These are phyloP conservation scores for Saitozyma sp. DNA, from an alignment of 768 basidiomycete species.

Conservation along the genomic window DNA sequence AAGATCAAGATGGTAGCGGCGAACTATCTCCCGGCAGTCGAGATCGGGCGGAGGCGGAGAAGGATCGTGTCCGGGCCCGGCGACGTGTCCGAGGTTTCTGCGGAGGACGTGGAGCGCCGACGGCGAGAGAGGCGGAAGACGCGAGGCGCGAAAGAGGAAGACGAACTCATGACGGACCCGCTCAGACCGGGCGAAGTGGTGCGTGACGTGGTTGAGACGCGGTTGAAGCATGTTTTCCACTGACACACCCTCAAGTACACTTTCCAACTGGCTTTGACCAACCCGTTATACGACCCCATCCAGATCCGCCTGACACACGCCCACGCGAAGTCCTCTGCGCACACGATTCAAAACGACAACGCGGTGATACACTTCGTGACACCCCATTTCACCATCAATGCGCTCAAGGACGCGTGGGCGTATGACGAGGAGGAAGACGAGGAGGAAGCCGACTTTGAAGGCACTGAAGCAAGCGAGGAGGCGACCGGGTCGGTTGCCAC, in stretches of 20 bases:
- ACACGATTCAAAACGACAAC: not conserved
- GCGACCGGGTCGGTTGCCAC: constrained; percentile 24
- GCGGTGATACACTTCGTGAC: constrained; percentile 70
- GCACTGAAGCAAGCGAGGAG: constrained; percentile 57
- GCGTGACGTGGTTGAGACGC: constrained; percentile 16
- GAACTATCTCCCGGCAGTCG: constrained; percentile 87
- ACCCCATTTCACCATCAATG: constrained; percentile 74
- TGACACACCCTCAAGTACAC: constrained; percentile 57
- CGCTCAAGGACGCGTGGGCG: constrained; percentile 97
- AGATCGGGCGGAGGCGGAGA: constrained; percentile 55
- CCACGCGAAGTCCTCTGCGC: constrained; percentile 52
- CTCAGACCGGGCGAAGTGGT: constrained; percentile 33
- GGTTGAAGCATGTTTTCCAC: not conserved
- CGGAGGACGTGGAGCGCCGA: constrained; percentile 24
- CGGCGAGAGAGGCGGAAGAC: constrained; percentile 28
- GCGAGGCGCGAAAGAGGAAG: constrained; percentile 31
- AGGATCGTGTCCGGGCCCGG: constrained; percentile 12
- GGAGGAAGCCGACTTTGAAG: constrained; percentile 46
- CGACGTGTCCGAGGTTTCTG: not conserved
- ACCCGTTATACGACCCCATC: constrained; percentile 94
- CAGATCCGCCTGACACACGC: constrained; percentile 75
- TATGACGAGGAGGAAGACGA: constrained; percentile 84
- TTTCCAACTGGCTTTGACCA: constrained; percentile 87
- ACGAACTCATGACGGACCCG: constrained; percentile 27
- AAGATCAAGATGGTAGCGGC: constrained; percentile 97